Conservation (phyloP, 305 asterid genomes). For the Solanum chacoense region DNA sequence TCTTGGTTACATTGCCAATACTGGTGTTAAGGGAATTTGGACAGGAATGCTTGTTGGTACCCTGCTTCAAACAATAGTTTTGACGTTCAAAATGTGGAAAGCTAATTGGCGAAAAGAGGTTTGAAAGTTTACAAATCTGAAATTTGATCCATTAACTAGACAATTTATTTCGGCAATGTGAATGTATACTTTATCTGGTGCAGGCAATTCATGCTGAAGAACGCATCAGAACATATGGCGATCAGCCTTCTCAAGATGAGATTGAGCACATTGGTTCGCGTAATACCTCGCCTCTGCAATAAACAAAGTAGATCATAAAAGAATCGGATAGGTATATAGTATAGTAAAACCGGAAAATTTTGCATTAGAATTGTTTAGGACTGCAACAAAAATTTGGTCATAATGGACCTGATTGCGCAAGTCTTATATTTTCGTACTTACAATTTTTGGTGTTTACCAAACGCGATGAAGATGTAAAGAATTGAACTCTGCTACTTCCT, state of each 20-base stretch:
- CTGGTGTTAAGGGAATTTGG: conserved; percentile 22
- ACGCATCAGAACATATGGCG: conserved; percentile 4
- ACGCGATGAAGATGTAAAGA: background rate
- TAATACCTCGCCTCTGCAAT: background rate
- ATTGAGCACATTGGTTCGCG: background rate
- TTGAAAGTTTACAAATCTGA: background rate
- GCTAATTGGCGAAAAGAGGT: conserved; percentile 20
- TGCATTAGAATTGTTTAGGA: background rate
- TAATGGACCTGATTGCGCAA: background rate
- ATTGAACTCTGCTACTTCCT: background rate
- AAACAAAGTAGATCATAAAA: background rate
- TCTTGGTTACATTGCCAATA: conserved; percentile 17
- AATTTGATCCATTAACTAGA: background rate
- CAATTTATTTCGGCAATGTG: background rate
- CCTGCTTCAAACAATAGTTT: conserved; percentile 20
- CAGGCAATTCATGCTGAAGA: conserved; percentile 21
- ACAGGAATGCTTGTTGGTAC: conserved; percentile 18
- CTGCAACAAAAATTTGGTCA: background rate
- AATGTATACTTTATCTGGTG: background rate
- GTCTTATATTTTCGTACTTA: background rate
- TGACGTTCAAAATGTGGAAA: background rate
- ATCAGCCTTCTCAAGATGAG: background rate
- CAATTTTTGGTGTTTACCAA: background rate
- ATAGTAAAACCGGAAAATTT: background rate
- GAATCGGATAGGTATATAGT: background rate